Evolutionary conservation across 1,284 basidiomycete genomes (phyloP).

Genomic region (Moniliophthora roreri): DNA sequence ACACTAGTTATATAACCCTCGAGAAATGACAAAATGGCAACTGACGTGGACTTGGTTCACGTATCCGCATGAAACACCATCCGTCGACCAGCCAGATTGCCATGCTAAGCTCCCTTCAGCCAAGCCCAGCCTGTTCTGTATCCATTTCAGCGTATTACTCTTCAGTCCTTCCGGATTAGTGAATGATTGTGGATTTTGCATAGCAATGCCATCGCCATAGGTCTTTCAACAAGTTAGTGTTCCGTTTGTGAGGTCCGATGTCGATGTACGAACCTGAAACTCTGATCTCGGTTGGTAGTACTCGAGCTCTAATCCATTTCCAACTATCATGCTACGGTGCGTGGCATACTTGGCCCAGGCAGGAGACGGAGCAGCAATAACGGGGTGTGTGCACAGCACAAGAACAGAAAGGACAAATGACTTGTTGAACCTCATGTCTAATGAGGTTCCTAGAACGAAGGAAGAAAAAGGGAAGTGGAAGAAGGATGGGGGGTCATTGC

Average conservation of each 20-base stretch:
- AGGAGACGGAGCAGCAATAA: constrained; percentile 18
- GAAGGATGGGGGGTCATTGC: too few species aligned
- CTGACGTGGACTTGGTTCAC: constrained; percentile 42
- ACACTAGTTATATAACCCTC: too few species aligned
- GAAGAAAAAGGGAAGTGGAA: not conserved
- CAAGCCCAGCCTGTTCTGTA: constrained; percentile 30
- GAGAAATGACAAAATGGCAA: constrained; percentile 8
- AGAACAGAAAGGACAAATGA: constrained; percentile 20
- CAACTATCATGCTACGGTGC: constrained; percentile 28
- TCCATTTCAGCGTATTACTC: constrained; percentile 36
- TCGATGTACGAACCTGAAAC: constrained; percentile 32
- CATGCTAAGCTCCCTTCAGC: constrained; percentile 26
- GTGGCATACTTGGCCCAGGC: constrained; percentile 5
- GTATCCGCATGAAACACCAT: constrained; percentile 34
- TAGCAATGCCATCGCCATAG: constrained; percentile 42
- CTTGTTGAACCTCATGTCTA: constrained; percentile 16
- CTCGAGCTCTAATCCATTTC: constrained; percentile 32
- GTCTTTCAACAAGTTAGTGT: constrained; percentile 27
- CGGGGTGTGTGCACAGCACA: constrained; percentile 19
- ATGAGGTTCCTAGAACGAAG: constrained; percentile 1
- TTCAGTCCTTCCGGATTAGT: constrained; percentile 23
- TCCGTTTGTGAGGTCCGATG: not conserved
- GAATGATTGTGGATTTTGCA: constrained; percentile 27
- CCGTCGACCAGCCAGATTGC: constrained; percentile 33
- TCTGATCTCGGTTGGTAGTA: constrained; percentile 39